Percentiles rank a stretch among this genome's conserved stretches.
phyloP scores from a whole-genome alignment of 768 basidiomycete species.

The Amanita pallidorosea region DNA sequence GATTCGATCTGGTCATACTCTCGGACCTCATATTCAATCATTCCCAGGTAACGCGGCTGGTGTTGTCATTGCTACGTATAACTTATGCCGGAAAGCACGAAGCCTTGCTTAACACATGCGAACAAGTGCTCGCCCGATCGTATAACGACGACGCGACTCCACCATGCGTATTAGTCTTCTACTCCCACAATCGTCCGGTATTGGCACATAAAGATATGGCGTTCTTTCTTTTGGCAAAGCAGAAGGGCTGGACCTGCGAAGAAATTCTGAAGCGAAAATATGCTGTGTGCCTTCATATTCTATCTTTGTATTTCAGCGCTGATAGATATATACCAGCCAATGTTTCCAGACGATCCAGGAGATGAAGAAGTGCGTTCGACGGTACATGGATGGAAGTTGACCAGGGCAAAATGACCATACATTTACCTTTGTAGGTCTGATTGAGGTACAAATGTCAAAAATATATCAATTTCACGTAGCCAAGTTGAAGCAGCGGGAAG shows the following conservation, averaged over 20 bases:
- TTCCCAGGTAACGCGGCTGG: slow-evolving; percentile 53
- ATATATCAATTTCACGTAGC: too few species aligned
- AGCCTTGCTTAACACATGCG: slow-evolving; percentile 69
- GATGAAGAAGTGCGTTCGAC: slow-evolving; percentile 67
- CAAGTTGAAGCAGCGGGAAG: too few species aligned
- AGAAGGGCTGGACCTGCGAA: slow-evolving; percentile 62
- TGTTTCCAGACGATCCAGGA: slow-evolving; percentile 86
- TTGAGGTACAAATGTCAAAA: too few species aligned
- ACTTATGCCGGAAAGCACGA: slow-evolving; percentile 45
- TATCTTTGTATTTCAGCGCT: background rate
- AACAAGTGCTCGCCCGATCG: slow-evolving; percentile 23
- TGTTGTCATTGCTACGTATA: background rate
- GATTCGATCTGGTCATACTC: slow-evolving; percentile 76
- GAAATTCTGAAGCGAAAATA: slow-evolving; percentile 55
- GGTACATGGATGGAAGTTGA: slow-evolving; percentile 77
- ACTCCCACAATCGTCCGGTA: slow-evolving; percentile 81
- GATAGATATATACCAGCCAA: slow-evolving; percentile 37
- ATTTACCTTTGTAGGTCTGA: too few species aligned
- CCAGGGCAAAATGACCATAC: background rate
- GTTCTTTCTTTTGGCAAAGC: slow-evolving; percentile 61
- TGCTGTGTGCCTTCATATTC: slow-evolving; percentile 31
- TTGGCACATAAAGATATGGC: slow-evolving; percentile 73
- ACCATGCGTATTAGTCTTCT: slow-evolving; percentile 63
- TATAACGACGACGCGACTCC: slow-evolving; percentile 5
- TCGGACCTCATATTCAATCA: slow-evolving; percentile 95